These are phyloP conservation scores for Graphilbum ipis-grandicollis DNA, from an alignment of 2,329 filamentous ascomycete species.

Conservation along the genomic window DNA sequence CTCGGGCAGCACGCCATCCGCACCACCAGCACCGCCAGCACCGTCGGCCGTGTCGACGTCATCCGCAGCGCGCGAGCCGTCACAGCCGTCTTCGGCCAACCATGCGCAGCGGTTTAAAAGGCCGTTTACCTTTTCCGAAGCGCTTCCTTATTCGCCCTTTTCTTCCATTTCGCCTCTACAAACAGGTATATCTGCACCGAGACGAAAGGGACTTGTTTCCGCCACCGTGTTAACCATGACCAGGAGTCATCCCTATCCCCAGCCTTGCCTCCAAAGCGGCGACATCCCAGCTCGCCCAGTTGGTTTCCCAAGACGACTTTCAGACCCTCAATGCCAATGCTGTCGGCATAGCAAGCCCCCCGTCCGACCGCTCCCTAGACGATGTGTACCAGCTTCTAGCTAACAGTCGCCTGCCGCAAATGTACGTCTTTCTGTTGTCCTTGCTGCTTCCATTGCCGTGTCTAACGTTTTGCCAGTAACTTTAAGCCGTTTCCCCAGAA, in stretches of 20 bases:
- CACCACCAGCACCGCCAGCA: neutral
- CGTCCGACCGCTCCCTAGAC: slow-evolving; percentile 45
- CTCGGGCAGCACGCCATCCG: too few relatives aligned
- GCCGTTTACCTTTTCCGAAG: slow-evolving; percentile 53
- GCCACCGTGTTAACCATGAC: too few relatives aligned
- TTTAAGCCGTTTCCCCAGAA: slow-evolving; percentile 7
- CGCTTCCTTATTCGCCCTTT: slow-evolving; percentile 67
- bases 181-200: slow-evolving; percentile 34
- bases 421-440: slow-evolving; percentile 24
- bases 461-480: too few relatives aligned
- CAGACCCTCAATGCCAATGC: slow-evolving; percentile 58
- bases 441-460: neutral
- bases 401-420: slow-evolving; percentile 52
- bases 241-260: slow-evolving; percentile 51
- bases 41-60: neutral
- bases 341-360: slow-evolving; percentile 10
- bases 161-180: slow-evolving; percentile 66
- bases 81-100: slow-evolving; percentile 1
- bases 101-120: slow-evolving; percentile 13
- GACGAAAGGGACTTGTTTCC: neutral
- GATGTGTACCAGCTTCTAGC: slow-evolving; percentile 56
- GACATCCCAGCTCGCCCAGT: slow-evolving; percentile 29
- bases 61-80: too few relatives aligned
- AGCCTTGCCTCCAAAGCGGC: slow-evolving; percentile 38
- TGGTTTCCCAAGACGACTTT: slow-evolving; percentile 37